Evolutionary conservation across 2,329 filamentous ascomycete genomes (phyloP).

Genomic region (Fulvia fulva): DNA sequence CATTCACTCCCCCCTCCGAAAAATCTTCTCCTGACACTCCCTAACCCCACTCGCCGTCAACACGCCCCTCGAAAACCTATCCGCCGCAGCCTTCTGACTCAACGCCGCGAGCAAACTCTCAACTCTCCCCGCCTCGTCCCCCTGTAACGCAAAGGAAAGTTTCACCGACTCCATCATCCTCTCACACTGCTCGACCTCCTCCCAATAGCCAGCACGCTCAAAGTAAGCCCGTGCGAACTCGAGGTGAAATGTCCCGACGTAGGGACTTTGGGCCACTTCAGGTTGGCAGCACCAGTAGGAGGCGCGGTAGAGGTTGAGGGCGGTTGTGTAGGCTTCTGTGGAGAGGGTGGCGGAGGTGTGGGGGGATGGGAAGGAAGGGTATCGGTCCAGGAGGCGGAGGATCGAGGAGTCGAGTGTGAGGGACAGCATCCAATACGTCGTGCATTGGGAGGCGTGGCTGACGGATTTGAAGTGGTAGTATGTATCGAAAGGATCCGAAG

Average conservation of each 20-base stretch:
- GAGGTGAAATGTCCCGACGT: background rate
- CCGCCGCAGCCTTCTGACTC: background rate
- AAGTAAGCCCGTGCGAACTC: background rate
- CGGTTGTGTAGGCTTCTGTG: background rate
- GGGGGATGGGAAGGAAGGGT: background rate
- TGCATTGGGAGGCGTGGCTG: background rate
- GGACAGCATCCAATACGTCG: background rate
- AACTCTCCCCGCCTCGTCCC: background rate
- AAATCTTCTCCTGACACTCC: background rate
- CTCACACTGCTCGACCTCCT: background rate
- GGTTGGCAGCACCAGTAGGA: background rate
- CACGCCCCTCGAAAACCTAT: background rate
- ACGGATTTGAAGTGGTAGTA: background rate
- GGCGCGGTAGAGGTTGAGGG: background rate
- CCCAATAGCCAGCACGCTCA: background rate
- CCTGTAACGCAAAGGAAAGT: background rate
- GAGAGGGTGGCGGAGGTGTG: background rate
- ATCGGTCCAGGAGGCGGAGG: background rate
- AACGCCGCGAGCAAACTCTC: background rate
- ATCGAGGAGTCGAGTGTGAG: background rate
- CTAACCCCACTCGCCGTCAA: background rate
- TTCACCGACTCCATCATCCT: background rate
- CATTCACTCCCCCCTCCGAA: background rate
- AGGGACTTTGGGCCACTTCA: background rate
- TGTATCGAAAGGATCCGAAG: background rate